Evolutionary conservation across 2,329 filamentous ascomycete genomes (phyloP), one percentile per base, ranked within the genome.

Genomic region (Ceratocystis eucalypticola): DNA sequence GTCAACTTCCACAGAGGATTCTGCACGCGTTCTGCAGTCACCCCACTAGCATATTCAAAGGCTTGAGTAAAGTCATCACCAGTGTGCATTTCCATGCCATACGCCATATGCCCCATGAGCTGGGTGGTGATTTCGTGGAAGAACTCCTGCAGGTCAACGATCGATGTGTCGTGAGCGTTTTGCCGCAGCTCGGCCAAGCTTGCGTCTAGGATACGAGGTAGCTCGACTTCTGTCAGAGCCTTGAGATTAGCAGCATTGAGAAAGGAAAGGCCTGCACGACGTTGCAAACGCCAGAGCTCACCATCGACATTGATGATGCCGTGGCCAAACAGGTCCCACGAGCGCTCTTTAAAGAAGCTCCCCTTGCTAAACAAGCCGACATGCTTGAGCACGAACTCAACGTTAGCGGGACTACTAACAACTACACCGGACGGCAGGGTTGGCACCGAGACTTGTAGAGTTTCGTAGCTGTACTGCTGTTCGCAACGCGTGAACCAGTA

Each of bases 261-360:
- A 69, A 87, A 87, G 33, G 79, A 73, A 15, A 82, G 69, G 0
- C 85, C 85, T 3, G 84, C 85, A 71, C 82, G 86, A 59, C 85
- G 78, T 75, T 87, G 85, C 1, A 81, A 75, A 68, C 78, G 82
- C 84, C 85, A 87, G 28, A 84, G 71, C 25, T 85, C 81, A 50
- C 85, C 85, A 68, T 87, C 84, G 30, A 81, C 80, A 70, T 87
- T 88, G 73, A 87, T 86, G 70, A 88, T 87, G 30, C 85, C 85
- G 69, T 84, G 78, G 1, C 83, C 85, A 68, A 88, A 88, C 0
- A 88, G 74, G 71, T 87, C 84, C 78, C 80, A 81, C 0, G 84
- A 81, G 46, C 83, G 78, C 20, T 75, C 74, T 69, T 82, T 84
- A 71, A 88, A 83, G 69, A 88, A 86, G 1, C 78, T 75, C 15